These are phyloP conservation scores for Neofusicoccum ribis DNA, from an alignment of 2,329 filamentous ascomycete genomes.

Conservation along the genomic window DNA sequence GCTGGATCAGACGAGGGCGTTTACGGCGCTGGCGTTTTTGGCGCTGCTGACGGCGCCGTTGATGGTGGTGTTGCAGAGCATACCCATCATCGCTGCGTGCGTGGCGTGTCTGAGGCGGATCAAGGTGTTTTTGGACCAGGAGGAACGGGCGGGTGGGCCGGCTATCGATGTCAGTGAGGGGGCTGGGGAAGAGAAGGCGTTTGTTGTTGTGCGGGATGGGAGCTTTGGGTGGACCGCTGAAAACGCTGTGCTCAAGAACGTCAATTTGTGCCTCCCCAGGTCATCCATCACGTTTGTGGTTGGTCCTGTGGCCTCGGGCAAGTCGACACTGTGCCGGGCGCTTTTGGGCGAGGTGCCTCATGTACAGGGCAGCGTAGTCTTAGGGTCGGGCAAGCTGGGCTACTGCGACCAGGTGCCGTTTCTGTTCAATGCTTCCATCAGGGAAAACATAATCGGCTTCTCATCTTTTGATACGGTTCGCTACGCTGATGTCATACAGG, in stretches of 20 bases:
- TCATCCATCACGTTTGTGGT: constrained; percentile 23
- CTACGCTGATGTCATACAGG: constrained; percentile 37
- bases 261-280: constrained; percentile 43
- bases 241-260: constrained; percentile 42
- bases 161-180: constrained; percentile 17
- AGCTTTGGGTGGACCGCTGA: constrained; percentile 51
- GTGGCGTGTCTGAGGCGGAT: not conserved
- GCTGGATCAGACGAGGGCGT: not conserved
- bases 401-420: constrained; percentile 41
- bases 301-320: constrained; percentile 22
- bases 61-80: constrained; percentile 28
- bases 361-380: constrained; percentile 32
- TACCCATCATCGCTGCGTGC: constrained; percentile 22
- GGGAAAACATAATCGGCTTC: constrained; percentile 38
- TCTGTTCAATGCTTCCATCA: constrained; percentile 39
- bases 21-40: not conserved
- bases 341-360: constrained; percentile 36
- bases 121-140: not conserved
- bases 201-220: constrained; percentile 41
- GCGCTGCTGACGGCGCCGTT: not conserved
- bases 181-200: constrained; percentile 26
- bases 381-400: constrained; percentile 36
- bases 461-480: constrained; percentile 37
- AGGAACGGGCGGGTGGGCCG: not conserved
- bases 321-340: constrained; percentile 43